phyloP scores from a whole-genome alignment of 371 early-diverging fungal genomes.

The Choanephora cucurbitarum region DNA sequence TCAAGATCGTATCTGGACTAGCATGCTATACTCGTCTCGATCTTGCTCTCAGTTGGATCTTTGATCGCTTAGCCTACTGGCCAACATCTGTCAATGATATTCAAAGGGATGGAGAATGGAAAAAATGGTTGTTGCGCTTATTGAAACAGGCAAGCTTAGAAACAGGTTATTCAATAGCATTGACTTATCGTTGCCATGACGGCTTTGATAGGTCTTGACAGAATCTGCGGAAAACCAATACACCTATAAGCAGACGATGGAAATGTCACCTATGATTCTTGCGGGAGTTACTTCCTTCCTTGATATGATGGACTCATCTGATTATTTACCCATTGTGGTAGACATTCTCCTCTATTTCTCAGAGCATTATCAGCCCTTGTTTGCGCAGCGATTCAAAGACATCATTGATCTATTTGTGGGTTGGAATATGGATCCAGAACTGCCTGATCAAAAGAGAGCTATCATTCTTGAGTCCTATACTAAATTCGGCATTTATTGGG shows the following conservation, averaged over 20 bases:
- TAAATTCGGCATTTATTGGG: slow-evolving; percentile 29
- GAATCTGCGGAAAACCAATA: slow-evolving; percentile 23
- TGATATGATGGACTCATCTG: slow-evolving; percentile 42
- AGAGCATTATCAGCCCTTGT: slow-evolving; percentile 25
- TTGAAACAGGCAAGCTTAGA: slow-evolving; percentile 17
- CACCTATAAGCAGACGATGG: slow-evolving; percentile 23
- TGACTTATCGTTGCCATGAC: background rate
- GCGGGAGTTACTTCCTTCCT: slow-evolving; percentile 36
- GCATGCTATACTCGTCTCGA: slow-evolving; percentile 40
- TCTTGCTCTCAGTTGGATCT: slow-evolving; percentile 34
- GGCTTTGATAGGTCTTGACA: slow-evolving; percentile 4
- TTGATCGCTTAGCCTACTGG: slow-evolving; percentile 23
- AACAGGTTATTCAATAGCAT: too few species aligned
- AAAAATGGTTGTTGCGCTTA: slow-evolving; percentile 26
- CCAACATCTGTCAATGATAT: background rate
- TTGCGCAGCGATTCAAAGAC: slow-evolving; percentile 48
- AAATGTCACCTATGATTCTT: slow-evolving; percentile 30
- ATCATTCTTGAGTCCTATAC: slow-evolving; percentile 16
- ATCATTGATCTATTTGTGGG: slow-evolving; percentile 69
- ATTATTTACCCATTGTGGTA: slow-evolving; percentile 33
- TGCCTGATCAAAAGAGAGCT: slow-evolving; percentile 38
- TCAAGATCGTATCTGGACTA: slow-evolving; percentile 27
- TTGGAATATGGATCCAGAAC: slow-evolving; percentile 63
- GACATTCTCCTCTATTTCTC: slow-evolving; percentile 31
- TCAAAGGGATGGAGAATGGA: slow-evolving; percentile 27